phyloP scores from a whole-genome alignment of 352 stramenopile species.

The Phytopythium boreale region DNA sequence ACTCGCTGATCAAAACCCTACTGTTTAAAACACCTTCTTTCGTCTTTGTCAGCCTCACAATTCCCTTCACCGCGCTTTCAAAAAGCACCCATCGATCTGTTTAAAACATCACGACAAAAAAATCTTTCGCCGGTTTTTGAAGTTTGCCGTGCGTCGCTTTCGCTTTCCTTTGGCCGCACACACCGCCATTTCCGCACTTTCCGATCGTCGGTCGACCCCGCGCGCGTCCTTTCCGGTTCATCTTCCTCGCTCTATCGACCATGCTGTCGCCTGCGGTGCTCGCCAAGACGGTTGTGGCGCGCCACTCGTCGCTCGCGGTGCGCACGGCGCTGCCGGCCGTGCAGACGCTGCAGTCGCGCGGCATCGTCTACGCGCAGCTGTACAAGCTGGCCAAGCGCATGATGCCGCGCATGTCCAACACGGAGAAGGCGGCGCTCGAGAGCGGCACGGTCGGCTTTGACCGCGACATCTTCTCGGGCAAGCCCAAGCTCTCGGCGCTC shows the following conservation, averaged over 20 bases:
- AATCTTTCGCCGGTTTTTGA: conserved; percentile 11
- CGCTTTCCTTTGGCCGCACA: conserved; percentile 7
- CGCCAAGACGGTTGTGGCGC: conserved; percentile 21
- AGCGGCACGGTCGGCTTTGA: conserved; percentile 97
- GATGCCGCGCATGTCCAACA: conserved; percentile 95
- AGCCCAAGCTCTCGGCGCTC: conserved; percentile 89
- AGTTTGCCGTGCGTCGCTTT: conserved; percentile 5
- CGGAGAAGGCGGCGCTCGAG: conserved; percentile 93
- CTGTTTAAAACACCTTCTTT: conserved; percentile 2
- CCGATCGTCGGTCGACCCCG: neutral
- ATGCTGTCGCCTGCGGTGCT: conserved; percentile 39
- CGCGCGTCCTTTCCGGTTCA: neutral
- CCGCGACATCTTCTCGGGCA: conserved; percentile 96
- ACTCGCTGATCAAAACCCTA: neutral
- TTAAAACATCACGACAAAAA: conserved; percentile 1
- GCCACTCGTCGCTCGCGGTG: conserved; percentile 13
- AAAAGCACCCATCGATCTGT: neutral
- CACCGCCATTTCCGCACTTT: conserved; percentile 16
- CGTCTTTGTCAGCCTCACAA: neutral
- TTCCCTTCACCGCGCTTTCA: neutral
- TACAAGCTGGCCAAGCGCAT: conserved; percentile 94
- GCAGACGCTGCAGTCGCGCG: conserved; percentile 61
- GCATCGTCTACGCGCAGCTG: conserved; percentile 84
- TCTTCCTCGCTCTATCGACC: neutral
- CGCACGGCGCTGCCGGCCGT: conserved; percentile 40